phyloP scores from a whole-genome alignment of 106 monocot species.

The Apostasia ramifera region DNA sequence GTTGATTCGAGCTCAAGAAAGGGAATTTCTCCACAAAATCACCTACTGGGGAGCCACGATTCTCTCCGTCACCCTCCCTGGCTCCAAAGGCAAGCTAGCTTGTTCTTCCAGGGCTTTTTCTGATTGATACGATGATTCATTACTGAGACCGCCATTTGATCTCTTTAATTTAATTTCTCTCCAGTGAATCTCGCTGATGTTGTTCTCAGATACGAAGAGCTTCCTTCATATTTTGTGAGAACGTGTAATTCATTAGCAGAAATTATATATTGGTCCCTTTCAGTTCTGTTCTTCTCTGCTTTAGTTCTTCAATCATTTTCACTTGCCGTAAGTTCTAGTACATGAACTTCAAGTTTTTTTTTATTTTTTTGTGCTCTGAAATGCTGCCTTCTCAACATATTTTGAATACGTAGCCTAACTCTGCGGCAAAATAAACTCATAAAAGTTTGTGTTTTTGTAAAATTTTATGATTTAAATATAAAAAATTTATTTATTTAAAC shows the following conservation, averaged over 20 bases:
- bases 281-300: not conserved
- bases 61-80: slow-evolving; percentile 50
- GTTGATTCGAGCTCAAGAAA: slow-evolving; percentile 34
- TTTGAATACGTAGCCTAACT: too few species aligned
- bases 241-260: too few species aligned
- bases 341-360: not conserved
- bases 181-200: slow-evolving; percentile 62
- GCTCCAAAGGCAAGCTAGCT: slow-evolving; percentile 31
- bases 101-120: not conserved
- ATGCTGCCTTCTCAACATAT: too few species aligned
- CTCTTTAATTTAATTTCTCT: too few species aligned
- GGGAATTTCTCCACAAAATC: slow-evolving; percentile 53
- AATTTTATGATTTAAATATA: not conserved
- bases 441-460: too few species aligned
- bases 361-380: too few species aligned
- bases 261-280: not conserved
- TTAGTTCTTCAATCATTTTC: not conserved
- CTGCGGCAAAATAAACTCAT: not conserved
- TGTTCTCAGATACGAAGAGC: slow-evolving; percentile 55
- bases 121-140: not conserved
- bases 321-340: not conserved
- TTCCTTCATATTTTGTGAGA: slow-evolving; percentile 42
- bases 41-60: slow-evolving; percentile 68
- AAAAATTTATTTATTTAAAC: too few species aligned
- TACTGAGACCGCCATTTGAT: not conserved